These are phyloP conservation scores for Bullera alba DNA, from an alignment of 768 basidiomycete genomes.

Conservation along the genomic window DNA sequence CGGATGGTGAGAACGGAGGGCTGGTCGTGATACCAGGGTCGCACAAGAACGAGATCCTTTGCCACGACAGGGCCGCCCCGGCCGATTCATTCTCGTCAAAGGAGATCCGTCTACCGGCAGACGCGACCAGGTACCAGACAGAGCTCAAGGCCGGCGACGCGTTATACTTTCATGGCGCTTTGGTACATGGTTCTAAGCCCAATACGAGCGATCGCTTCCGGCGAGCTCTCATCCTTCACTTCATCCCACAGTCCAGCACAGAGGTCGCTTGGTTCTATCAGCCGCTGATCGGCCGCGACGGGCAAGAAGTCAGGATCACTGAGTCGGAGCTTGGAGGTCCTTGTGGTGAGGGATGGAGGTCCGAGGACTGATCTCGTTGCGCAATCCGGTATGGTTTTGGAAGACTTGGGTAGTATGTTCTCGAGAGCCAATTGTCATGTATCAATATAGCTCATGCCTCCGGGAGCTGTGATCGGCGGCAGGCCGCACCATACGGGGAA, in stretches of 20 bases:
- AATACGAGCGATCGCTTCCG: constrained; percentile 1
- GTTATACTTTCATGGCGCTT: constrained; percentile 1
- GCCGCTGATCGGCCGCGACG: constrained; percentile 5
- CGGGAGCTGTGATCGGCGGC: too few species aligned
- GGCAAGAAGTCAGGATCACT: constrained; percentile 2
- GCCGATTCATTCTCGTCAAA: neutral
- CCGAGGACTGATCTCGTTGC: too few species aligned
- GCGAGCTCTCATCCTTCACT: neutral
- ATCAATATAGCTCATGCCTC: too few species aligned
- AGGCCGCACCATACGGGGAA: too few species aligned
- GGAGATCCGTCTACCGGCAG: neutral
- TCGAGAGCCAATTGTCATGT: too few species aligned
- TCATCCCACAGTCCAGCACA: neutral
- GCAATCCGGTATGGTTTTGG: too few species aligned
- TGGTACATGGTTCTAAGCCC: constrained; percentile 1
- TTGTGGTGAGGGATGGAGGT: constrained; percentile 2
- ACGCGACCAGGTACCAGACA: neutral
- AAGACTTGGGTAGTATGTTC: too few species aligned
- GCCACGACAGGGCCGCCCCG: neutral
- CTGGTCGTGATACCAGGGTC: constrained; percentile 1
- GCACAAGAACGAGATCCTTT: neutral
- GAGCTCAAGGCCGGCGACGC: constrained; percentile 2
- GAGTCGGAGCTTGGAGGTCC: constrained; percentile 1
- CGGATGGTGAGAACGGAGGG: neutral
- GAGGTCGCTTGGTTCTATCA: constrained; percentile 5